A percentile compares a stretch with the other conserved stretches of the same genome.
These are phyloP conservation scores for Hymenoscyphus salicellus DNA, from an alignment of 2,329 filamentous ascomycete genomes.

Conservation along the genomic window DNA sequence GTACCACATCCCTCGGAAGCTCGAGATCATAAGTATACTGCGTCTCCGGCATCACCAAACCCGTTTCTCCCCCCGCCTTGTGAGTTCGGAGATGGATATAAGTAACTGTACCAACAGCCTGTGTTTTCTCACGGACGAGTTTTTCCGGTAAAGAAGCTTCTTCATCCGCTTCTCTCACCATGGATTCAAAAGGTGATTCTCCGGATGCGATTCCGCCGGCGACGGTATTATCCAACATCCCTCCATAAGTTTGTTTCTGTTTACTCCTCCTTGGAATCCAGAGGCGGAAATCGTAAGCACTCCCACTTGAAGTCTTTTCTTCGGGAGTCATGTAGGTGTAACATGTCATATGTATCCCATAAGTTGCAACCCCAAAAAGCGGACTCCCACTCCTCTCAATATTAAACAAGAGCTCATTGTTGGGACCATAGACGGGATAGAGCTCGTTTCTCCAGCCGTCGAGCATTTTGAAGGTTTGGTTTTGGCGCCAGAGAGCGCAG, in stretches of 20 bases:
- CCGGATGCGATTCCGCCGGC: constrained; percentile 78
- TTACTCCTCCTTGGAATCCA: constrained; percentile 79
- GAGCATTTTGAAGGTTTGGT: constrained; percentile 70
- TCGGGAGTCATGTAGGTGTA: constrained; percentile 50
- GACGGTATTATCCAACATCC: constrained; percentile 93
- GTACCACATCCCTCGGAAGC: constrained; percentile 64
- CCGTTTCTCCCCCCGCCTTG: constrained; percentile 74
- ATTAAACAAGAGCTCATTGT: constrained; percentile 63
- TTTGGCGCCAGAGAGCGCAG: constrained; percentile 64
- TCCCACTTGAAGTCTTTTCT: constrained; percentile 38
- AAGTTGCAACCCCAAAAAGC: constrained; percentile 72
- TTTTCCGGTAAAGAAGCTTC: constrained; percentile 77
- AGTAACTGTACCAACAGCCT: constrained; percentile 67
- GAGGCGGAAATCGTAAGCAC: constrained; percentile 61
- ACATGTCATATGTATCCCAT: constrained; percentile 78
- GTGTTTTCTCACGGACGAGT: constrained; percentile 60
- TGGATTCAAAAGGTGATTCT: constrained; percentile 75
- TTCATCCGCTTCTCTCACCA: constrained; percentile 83
- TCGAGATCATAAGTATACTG: constrained; percentile 91
- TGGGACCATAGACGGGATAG: constrained; percentile 70
- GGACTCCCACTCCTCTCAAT: constrained; percentile 74
- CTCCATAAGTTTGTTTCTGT: constrained; percentile 80
- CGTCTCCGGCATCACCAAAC: constrained; percentile 82
- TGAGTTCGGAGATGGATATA: constrained; percentile 81
- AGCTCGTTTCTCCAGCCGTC: constrained; percentile 76